Evolutionary conservation across 2,329 filamentous ascomycete genomes (phyloP), one percentile per base, ranked within the genome.

Genomic region (Ophiocordyceps camponoti-floridani): DNA sequence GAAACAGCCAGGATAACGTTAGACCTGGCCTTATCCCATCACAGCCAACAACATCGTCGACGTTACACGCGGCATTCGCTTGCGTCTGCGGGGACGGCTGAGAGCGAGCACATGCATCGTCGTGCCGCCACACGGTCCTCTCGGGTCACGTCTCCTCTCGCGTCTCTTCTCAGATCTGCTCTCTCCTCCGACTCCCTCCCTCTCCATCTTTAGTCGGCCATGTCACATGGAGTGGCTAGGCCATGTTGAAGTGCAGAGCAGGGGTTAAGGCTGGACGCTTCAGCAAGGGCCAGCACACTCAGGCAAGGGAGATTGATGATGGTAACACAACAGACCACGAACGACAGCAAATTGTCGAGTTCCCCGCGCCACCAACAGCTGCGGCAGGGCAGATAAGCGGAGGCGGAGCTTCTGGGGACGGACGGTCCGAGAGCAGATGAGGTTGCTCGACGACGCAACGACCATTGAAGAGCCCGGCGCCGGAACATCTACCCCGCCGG

Each of bases 191-290:
- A 23, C 23, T 23, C 23, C 5, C 23, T 23, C 23, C 23, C 23
- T 23, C 23, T 23, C 23, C 23, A 23, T 23, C 23, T 23, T 23
- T 23, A 5, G 23, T 38, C 1, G 14, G 43, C n/a, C n/a, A 33
- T 45, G 44, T 40, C 40, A 42, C 44, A 45, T 45, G 40, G 44
- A 30, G 40, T 23, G 14, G 40, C 28, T 13, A 12, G 8, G 16
- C 10, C 26, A 14, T 11, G 27, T 23, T 27, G 27, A 41, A 43
- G 33, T 5, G n/a, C 5, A 8, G 37, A 26, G 41, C 11, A 18
- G 11, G 19, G 41, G 46, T 16, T 16, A 43, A 28, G 41, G 14
- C 41, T 7, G 27, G 5, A n/a, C 16, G 26, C 26, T 28, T 19
- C 19, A 30, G 26, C 26, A 35, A 16, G 16, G 35, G 35, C 35